Percentiles rank a stretch among this genome's conserved stretches.
Conservation (phyloP, 176 grass and related monocot species). For the Cymbopogon citratus region DNA sequence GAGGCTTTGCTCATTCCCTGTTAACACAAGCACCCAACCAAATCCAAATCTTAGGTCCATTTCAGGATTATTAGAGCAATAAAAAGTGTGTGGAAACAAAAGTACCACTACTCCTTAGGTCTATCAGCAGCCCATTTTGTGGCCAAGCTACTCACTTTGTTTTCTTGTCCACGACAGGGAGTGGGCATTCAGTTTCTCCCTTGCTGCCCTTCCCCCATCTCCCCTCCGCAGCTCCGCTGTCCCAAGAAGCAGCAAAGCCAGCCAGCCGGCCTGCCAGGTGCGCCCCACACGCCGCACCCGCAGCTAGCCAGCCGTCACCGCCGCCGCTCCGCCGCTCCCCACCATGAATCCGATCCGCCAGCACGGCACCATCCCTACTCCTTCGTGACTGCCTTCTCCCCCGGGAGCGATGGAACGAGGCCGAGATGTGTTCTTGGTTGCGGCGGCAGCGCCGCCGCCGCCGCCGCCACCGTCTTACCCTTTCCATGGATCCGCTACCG, state of each 20-base stretch:
- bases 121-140: neutral
- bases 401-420: slow-evolving; percentile 4
- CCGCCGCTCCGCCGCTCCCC: neutral
- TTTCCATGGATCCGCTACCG: slow-evolving; percentile 22
- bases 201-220: neutral
- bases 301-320: neutral
- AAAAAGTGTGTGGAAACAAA: no score
- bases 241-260: slow-evolving; percentile 6
- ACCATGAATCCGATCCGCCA: slow-evolving; percentile 4
- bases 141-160: neutral
- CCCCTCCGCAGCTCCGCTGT: neutral
- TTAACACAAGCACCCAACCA: neutral
- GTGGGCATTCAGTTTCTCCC: slow-evolving; percentile 8
- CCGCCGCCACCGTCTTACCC: neutral
- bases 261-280: slow-evolving; percentile 14
- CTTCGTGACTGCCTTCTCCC: slow-evolving; percentile 3
- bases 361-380: slow-evolving; percentile 5
- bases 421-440: slow-evolving; percentile 23
- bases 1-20: neutral
- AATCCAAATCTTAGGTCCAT: neutral
- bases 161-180: neutral
- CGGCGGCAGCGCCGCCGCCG: neutral
- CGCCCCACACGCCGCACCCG: neutral
- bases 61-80: neutral
- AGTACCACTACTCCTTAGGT: neutral